phyloP scores from a whole-genome alignment of 768 basidiomycete species.

The Termitomyces titanicus region DNA sequence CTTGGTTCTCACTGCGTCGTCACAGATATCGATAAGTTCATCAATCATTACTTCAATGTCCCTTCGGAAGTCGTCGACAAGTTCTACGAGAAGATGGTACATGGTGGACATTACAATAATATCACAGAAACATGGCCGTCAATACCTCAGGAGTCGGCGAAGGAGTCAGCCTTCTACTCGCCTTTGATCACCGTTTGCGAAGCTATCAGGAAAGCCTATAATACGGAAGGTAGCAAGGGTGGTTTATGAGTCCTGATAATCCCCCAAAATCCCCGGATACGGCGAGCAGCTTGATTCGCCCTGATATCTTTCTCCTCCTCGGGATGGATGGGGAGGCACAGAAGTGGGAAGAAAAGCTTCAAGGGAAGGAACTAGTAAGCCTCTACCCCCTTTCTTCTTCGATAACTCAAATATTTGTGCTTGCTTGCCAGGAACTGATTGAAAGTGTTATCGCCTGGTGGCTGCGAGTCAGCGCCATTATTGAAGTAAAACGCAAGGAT shows the following conservation, averaged over 20 bases:
- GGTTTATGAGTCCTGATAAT: background rate
- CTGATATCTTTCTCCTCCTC: background rate
- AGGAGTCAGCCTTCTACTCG: too few species aligned
- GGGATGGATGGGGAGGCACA: background rate
- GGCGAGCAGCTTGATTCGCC: background rate
- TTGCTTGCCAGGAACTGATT: background rate
- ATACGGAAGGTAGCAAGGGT: too few species aligned
- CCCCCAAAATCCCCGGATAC: background rate
- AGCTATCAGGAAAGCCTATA: too few species aligned
- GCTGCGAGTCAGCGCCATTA: conserved; percentile 3
- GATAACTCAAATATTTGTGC: background rate
- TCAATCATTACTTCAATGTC: too few species aligned
- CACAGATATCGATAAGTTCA: too few species aligned
- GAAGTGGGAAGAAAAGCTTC: background rate
- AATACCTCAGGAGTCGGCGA: too few species aligned
- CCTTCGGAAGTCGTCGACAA: too few species aligned
- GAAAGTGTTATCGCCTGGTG: conserved; percentile 3
- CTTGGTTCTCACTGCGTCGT: too few species aligned
- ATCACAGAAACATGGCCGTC: too few species aligned
- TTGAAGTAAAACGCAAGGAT: conserved; percentile 3
- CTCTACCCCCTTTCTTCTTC: background rate
- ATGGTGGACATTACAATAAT: too few species aligned
- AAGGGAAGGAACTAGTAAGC: background rate
- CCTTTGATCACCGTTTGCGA: too few species aligned
- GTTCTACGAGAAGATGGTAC: too few species aligned